Base-by-base conservation (phyloP, 2,329 filamentous ascomycete genomes). In the Ophiocordyceps camponoti-rufipedis region DNA sequence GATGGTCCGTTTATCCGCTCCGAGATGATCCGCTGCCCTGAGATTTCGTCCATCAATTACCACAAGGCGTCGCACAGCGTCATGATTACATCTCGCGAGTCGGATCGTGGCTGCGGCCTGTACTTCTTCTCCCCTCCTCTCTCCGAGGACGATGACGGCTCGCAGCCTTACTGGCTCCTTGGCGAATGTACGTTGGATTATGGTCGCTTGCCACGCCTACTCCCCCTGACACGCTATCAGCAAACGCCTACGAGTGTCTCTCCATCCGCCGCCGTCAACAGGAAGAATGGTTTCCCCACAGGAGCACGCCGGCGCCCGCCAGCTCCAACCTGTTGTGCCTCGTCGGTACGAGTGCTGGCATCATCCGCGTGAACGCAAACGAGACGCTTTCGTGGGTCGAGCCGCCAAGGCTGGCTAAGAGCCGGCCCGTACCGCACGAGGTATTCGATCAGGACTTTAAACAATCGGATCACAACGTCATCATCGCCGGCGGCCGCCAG, bases 401-500 rank as follows among this genome's bases (percentile, higher is more conserved):
- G 1, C 59, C 56, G 14, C 48, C 47, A 14, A 46, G 43, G 41
- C 18, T 50, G 1, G 38, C 50, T 28, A 55, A 49, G 42, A 40
- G 52, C 47, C 46, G 44, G 47, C 19, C 51, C 53, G 38, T 49
- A 1, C 56, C 55, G 5, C 49, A 50, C 2, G 63, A 74, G 47
- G 58, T 73, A 41, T 70, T 75, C 46, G 58, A 68, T 4, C 57
- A 74, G 28, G 67, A 70, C 45, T 76, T 72, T 50, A 60, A 68
- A 19, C 49, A 53, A 4, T 56, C 54, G 14, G 64, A 69, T 42
- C 64, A 63, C 12, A 58, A 67, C 12, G 51, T 76, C 2, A 49
- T 77, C 13, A 57, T 72, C 31, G 68, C 71, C 0, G 75, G 74
- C 33, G 68, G 68, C 3, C 67, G 74, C 3, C 62, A 63, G n/a